Conservation (phyloP, 768 basidiomycete species). For the Fomitopsis pulvina region DNA sequence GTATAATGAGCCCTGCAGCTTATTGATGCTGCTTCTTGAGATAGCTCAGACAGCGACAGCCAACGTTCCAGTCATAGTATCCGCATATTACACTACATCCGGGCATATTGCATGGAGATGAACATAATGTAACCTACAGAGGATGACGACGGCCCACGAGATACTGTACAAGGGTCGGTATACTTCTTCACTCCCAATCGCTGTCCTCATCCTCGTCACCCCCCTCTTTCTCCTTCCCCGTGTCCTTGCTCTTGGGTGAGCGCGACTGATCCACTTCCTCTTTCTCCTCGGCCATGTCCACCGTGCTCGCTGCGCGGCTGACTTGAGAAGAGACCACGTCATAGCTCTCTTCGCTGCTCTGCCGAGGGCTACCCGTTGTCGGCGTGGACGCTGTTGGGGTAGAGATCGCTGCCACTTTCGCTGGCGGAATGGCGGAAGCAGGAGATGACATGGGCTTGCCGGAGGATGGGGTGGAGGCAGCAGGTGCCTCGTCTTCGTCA, state of each 20-base stretch:
- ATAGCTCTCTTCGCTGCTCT: conserved; percentile 30
- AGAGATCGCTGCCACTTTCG: not conserved
- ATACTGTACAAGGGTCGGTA: not conserved
- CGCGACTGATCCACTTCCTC: conserved; percentile 5
- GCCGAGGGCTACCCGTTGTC: conserved; percentile 20
- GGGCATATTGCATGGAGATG: not conserved
- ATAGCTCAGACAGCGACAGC: not conserved
- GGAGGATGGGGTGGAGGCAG: not conserved
- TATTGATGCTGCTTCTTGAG: not conserved
- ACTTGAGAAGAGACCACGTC: conserved; percentile 29
- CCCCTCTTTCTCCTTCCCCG: conserved; percentile 1
- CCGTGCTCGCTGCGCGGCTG: conserved; percentile 17
- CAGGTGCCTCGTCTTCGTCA: conserved; percentile 63
- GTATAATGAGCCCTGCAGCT: not conserved
- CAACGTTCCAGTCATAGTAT: too few relatives aligned
- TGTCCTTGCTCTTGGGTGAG: not conserved
- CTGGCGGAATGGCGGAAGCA: not conserved
- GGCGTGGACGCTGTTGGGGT: conserved; percentile 16
- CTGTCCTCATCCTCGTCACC: conserved; percentile 13
- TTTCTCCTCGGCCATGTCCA: conserved; percentile 2
- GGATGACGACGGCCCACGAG: not conserved
- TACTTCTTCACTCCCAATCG: conserved; percentile 17
- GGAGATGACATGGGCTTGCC: not conserved
- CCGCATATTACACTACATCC: not conserved
- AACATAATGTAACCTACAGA: not conserved